Evolutionary conservation across 2,329 filamentous ascomycete species (phyloP).

Genomic region (Colletotrichum kahawae): DNA sequence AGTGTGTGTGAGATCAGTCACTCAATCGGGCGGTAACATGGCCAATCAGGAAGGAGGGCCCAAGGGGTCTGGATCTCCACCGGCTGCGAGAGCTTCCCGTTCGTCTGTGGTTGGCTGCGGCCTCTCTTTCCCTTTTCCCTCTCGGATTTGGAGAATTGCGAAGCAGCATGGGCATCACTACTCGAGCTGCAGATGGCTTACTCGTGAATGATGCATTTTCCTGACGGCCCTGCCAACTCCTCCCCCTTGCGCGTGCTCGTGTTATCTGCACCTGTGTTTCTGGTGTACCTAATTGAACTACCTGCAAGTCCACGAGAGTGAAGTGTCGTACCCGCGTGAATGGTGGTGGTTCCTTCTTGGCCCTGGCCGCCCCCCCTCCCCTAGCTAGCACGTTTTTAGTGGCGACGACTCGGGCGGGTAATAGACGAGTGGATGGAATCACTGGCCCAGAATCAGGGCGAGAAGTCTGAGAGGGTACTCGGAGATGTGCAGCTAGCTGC

Average conservation of each 20-base stretch:
- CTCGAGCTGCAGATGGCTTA: not conserved
- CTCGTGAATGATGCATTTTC: not conserved
- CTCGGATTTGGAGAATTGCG: not conserved
- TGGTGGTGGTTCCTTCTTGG: not conserved
- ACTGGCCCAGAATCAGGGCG: not conserved
- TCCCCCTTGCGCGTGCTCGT: not conserved
- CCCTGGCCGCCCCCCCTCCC: not conserved
- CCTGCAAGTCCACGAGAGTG: not conserved
- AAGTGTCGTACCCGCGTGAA: not conserved
- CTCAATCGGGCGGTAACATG: slow-evolving; percentile 37
- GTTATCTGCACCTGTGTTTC: not conserved
- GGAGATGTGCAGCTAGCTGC: not conserved
- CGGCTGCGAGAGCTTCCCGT: not conserved
- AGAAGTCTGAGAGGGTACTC: not conserved
- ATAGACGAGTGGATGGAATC: not conserved
- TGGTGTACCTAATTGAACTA: not conserved
- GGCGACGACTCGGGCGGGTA: not conserved
- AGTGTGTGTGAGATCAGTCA: slow-evolving; percentile 25
- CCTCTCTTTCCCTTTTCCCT: not conserved
- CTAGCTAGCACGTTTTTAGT: not conserved
- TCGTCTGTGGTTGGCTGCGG: not conserved
- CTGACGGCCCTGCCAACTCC: not conserved
- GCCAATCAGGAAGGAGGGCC: slow-evolving; percentile 25
- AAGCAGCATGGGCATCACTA: not conserved
- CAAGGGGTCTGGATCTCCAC: slow-evolving; percentile 6